A percentile compares a stretch with the other conserved stretches of the same genome.
phyloP scores from a whole-genome alignment of 345 rosid species.

The Citrus sp. region DNA sequence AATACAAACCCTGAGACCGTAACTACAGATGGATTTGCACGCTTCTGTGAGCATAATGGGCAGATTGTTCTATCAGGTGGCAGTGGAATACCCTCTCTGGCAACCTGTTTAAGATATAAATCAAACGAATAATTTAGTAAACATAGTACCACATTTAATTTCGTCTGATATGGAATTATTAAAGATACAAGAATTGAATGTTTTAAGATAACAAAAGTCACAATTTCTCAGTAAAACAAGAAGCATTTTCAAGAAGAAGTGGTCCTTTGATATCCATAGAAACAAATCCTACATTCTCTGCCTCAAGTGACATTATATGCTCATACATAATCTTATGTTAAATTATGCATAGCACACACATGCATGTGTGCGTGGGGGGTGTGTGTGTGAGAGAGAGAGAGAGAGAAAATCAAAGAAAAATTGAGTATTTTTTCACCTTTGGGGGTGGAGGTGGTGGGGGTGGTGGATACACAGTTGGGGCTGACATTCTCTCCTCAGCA shows the following conservation, averaged over 20 bases:
- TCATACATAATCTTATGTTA: neutral
- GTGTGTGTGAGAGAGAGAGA: neutral
- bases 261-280: neutral
- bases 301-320: neutral
- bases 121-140: neutral
- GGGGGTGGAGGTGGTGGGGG: slow-evolving; percentile 98
- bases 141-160: neutral
- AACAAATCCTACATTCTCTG: neutral
- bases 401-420: neutral
- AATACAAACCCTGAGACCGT: slow-evolving; percentile 92
- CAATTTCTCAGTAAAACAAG: neutral
- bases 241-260: neutral
- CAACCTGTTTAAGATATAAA: slow-evolving; percentile 45
- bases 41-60: slow-evolving; percentile 91
- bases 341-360: neutral
- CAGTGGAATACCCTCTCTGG: slow-evolving; percentile 83
- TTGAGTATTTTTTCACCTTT: slow-evolving; percentile 42
- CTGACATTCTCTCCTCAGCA: slow-evolving; percentile 98
- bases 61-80: slow-evolving; percentile 74
- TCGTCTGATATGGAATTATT: neutral
- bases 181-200: neutral
- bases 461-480: slow-evolving; percentile 94
- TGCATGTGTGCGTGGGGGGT: neutral
- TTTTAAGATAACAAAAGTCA: neutral
- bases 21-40: slow-evolving; percentile 91